Evolutionary conservation across 305 asterid species (phyloP), one percentile per base, ranked within the genome.

Genomic region (Petunia hybrid): DNA sequence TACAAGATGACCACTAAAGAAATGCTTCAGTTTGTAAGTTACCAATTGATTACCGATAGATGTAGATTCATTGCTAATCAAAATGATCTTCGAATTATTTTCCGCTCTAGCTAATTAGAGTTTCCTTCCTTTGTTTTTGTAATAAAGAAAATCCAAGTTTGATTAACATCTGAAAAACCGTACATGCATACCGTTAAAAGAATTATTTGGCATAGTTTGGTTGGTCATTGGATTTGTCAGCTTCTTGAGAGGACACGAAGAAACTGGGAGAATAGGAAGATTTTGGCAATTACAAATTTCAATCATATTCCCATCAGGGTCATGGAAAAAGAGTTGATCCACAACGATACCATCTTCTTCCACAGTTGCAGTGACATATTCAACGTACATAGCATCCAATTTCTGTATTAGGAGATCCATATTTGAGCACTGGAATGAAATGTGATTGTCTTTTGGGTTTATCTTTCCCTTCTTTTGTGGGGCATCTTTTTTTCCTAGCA

Each of bases 201-300:
- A 53, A 4, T 84, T 16, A 4, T 84, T 16, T 6, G 81, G 39
- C 12, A 64, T 41, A 0, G 65, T 55, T 69, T 75, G 81, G 76
- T 45, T 45, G 62, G 66, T 43, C 9, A 65, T 41, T 69, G 84
- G 80, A 12, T 36, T 82, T 1, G 88, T 64, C 57, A 86, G 60
- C 64, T 82, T 90, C n/a, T 68, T 83, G n/a, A 90, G 80, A 4
- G 97, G 92, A 83, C 91, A 91, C 13, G 95, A 43, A 6, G 94
- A 77, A 53, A 94, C 86, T 2, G 98, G 98, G 45, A 94, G 90
- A 48, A 92, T 83, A 0, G 98, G 97, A 2, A 94, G 82, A 12
- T 91, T 90, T n/a, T 94, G 97, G 82, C 98, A 94, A 40, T 94
- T 94, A 91, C 98, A 93, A 2, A 93, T 93, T 10, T 93, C 31